These are phyloP conservation scores for Goffeauzyma gilvescens DNA, from an alignment of 768 basidiomycete species.

Conservation along the genomic window DNA sequence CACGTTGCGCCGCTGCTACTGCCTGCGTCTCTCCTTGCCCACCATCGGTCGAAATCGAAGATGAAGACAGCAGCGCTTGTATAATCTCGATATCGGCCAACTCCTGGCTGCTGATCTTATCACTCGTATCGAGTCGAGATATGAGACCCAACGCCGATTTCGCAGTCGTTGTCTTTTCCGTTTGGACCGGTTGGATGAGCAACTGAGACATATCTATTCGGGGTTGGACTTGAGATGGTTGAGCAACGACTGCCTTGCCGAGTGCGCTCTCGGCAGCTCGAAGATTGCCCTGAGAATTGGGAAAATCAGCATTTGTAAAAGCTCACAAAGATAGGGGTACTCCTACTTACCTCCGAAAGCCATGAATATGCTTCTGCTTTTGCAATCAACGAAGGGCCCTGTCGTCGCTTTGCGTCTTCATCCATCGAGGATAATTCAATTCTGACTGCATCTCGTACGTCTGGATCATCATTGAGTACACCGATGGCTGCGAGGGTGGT, in stretches of 20 bases:
- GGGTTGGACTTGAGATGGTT: too few relatives aligned
- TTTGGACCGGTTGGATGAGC: too few relatives aligned
- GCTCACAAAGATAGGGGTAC: neutral
- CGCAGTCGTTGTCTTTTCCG: too few relatives aligned
- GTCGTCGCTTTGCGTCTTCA: neutral
- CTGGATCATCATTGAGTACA: slow-evolving; percentile 48
- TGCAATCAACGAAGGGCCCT: slow-evolving; percentile 1
- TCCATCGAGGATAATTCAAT: slow-evolving; percentile 49
- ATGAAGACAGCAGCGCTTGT: too few relatives aligned
- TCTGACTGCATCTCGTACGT: slow-evolving; percentile 64
- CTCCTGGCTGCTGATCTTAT: too few relatives aligned
- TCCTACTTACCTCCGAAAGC: slow-evolving; percentile 1
- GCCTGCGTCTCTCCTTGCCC: too few relatives aligned
- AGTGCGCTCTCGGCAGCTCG: neutral
- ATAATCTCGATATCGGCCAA: too few relatives aligned
- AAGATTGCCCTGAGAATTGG: neutral
- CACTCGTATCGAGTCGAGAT: too few relatives aligned
- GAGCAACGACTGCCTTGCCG: neutral
- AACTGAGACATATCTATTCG: too few relatives aligned
- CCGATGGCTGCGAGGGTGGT: slow-evolving; percentile 78
- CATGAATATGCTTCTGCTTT: neutral
- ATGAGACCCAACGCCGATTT: too few relatives aligned
- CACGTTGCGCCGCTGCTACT: too few relatives aligned
- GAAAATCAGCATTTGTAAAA: neutral
- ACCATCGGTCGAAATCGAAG: too few relatives aligned